A percentile compares a stretch with the other conserved stretches of the same genome.
phyloP scores from a whole-genome alignment of 1,284 basidiomycete genomes.

The Rhodofomes roseus region DNA sequence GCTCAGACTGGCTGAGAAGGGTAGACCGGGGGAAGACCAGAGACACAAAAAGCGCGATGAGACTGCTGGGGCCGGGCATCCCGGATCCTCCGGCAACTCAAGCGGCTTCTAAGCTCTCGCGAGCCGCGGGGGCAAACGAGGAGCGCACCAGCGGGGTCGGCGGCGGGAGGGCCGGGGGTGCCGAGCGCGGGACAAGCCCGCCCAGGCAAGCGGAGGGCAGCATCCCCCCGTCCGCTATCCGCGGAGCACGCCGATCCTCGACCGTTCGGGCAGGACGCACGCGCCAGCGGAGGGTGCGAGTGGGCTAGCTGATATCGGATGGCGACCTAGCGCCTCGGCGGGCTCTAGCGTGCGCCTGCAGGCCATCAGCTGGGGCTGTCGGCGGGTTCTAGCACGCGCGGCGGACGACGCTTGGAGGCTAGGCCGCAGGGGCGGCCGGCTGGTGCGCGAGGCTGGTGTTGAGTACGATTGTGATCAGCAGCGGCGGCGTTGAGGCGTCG shows the following conservation, averaged over 20 bases:
- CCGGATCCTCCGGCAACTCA: background rate
- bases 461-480: conserved; percentile 1
- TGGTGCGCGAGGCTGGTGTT: background rate
- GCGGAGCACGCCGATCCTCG: background rate
- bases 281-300: background rate
- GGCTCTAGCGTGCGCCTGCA: background rate
- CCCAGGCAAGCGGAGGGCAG: too few relatives aligned
- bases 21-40: background rate
- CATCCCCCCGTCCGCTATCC: background rate
- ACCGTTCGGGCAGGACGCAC: background rate
- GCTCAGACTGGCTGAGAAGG: background rate
- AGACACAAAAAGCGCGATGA: background rate
- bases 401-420: background rate
- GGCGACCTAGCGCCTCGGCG: background rate
- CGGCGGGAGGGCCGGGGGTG: too few relatives aligned
- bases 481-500: background rate
- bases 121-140: too few relatives aligned
- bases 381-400: background rate
- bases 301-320: background rate
- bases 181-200: too few relatives aligned
- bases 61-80: background rate
- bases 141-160: too few relatives aligned
- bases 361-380: background rate
- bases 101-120: background rate
- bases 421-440: too few relatives aligned